phyloP scores from a whole-genome alignment of 805 yeast genomes.

The Ascoidea tarda region DNA sequence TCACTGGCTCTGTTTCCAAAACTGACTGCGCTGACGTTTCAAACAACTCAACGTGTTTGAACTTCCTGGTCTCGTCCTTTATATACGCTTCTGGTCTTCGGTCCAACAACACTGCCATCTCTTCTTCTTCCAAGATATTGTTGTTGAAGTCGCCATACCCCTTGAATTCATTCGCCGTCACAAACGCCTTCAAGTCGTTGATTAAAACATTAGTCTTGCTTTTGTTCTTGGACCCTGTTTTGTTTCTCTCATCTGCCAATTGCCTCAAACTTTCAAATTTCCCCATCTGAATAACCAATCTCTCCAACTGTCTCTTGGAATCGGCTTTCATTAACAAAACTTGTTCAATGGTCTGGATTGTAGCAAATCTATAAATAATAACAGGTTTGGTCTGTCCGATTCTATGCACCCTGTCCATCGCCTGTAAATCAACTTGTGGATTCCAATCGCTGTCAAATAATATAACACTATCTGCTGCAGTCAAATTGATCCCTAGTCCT shows the following conservation, averaged over 20 bases:
- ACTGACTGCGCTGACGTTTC: conserved; percentile 18
- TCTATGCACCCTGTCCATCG: conserved; percentile 90
- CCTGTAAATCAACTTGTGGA: conserved; percentile 93
- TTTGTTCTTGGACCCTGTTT: conserved; percentile 12
- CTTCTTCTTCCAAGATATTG: conserved; percentile 22
- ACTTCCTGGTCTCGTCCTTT: conserved; percentile 14
- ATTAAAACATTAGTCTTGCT: conserved; percentile 20
- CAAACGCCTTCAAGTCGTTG: conserved; percentile 24
- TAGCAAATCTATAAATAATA: conserved; percentile 62
- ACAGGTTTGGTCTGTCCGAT: conserved; percentile 86
- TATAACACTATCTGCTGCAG: conserved; percentile 81
- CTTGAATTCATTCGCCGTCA: conserved; percentile 26
- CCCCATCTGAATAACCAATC: conserved; percentile 58
- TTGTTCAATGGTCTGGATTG: conserved; percentile 74
- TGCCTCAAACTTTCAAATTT: conserved; percentile 30
- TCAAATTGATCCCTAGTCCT: conserved; percentile 80
- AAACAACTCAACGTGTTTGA: conserved; percentile 23
- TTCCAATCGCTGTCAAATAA: conserved; percentile 94
- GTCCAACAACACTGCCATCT: conserved; percentile 34
- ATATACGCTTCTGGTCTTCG: conserved; percentile 30
- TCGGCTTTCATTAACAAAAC: conserved; percentile 66
- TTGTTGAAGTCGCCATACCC: conserved; percentile 14
- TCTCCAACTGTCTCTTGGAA: conserved; percentile 66
- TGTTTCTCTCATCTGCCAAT: conserved; percentile 18
- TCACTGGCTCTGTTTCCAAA: too few species aligned